Evolutionary conservation across 345 rosid species (phyloP).

Genomic region (Limnanthes douglasii): DNA sequence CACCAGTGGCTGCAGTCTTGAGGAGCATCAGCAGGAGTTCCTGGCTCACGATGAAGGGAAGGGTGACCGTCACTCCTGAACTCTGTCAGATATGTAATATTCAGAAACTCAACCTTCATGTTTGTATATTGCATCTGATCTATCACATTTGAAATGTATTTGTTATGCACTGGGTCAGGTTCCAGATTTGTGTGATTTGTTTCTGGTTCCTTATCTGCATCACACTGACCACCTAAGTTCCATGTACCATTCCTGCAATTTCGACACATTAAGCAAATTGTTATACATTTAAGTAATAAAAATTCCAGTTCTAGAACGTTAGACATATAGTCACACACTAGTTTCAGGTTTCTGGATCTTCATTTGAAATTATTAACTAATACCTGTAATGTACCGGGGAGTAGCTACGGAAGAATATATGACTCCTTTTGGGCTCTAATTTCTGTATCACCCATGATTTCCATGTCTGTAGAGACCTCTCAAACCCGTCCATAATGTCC

Average conservation of each 20-base stretch:
- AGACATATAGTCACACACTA: too few relatives aligned
- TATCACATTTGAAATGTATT: conserved; percentile 27
- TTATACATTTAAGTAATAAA: too few relatives aligned
- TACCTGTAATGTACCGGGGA: conserved; percentile 79
- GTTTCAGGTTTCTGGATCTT: background rate
- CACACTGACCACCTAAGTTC: conserved; percentile 63
- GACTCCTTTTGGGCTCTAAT: conserved; percentile 30
- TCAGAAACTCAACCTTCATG: conserved; percentile 39
- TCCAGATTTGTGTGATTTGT: conserved; percentile 20
- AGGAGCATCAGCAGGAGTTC: conserved; percentile 44
- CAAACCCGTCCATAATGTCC: conserved; percentile 54
- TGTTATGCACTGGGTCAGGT: conserved; percentile 39
- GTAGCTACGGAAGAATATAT: conserved; percentile 59
- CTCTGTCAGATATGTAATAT: conserved; percentile 62
- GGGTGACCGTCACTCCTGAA: conserved; percentile 71
- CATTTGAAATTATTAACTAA: background rate
- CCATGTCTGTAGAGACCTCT: conserved; percentile 49
- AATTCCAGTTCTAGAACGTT: too few relatives aligned
- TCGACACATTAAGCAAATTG: too few relatives aligned
- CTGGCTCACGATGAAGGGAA: conserved; percentile 51
- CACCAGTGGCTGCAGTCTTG: conserved; percentile 98
- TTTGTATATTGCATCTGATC: conserved; percentile 24
- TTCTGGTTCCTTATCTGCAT: conserved; percentile 41
- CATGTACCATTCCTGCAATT: conserved; percentile 56
- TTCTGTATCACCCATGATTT: conserved; percentile 40